A percentile compares a stretch with the other conserved stretches of the same genome.
These are phyloP conservation scores for Bullera alba DNA, from an alignment of 768 basidiomycete genomes.

Conservation along the genomic window DNA sequence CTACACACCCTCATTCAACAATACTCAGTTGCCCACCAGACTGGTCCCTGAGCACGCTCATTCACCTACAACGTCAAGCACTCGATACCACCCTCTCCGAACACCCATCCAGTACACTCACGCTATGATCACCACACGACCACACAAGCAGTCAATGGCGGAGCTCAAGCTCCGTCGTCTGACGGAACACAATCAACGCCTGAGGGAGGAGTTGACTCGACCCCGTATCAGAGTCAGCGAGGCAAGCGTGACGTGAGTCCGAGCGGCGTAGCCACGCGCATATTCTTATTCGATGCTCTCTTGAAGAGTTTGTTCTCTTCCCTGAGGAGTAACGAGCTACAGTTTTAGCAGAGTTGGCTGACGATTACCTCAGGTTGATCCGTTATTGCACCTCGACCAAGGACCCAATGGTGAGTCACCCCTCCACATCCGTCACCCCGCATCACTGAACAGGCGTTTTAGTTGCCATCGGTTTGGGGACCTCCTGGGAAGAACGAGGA, in stretches of 20 bases:
- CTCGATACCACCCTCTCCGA: not conserved
- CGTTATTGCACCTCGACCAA: constrained; percentile 89
- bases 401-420: constrained; percentile 51
- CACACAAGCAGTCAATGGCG: constrained; percentile 79
- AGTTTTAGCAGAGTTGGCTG: not conserved
- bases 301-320: no score
- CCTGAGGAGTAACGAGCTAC: no score
- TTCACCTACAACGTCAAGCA: not conserved
- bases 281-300: not conserved
- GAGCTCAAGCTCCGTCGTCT: constrained; percentile 91
- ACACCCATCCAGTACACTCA: not conserved
- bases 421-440: not conserved
- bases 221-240: constrained; percentile 88
- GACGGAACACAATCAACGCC: constrained; percentile 85
- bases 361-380: constrained; percentile 67
- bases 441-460: constrained; percentile 6
- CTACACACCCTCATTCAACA: no score
- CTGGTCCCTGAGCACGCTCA: not conserved
- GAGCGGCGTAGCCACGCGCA: no score
- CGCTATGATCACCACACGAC: constrained; percentile 20
- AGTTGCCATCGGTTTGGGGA: constrained; percentile 97
- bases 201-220: constrained; percentile 80
- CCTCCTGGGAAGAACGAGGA: constrained; percentile 85
- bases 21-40: no score
- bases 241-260: constrained; percentile 75